Evolutionary conservation across 1,284 basidiomycete genomes (phyloP).

Genomic region (Puccinia horiana): DNA sequence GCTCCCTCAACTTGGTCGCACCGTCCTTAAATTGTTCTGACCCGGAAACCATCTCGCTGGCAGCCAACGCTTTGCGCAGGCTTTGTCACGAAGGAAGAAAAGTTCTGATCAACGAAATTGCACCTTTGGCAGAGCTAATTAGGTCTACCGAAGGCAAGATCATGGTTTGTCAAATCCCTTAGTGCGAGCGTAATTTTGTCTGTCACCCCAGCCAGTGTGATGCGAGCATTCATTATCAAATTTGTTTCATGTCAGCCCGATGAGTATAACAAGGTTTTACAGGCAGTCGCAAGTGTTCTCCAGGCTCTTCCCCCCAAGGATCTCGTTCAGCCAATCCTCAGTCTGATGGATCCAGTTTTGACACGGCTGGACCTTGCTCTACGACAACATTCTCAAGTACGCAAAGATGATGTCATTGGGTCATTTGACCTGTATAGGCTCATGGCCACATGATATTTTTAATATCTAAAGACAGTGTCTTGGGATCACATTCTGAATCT

Average conservation of each 20-base stretch:
- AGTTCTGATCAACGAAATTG: conserved; percentile 53
- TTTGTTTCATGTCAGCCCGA: conserved; percentile 42
- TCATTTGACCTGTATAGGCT: conserved; percentile 19
- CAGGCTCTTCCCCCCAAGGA: conserved; percentile 53
- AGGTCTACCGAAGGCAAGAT: conserved; percentile 53
- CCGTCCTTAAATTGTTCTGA: conserved; percentile 51
- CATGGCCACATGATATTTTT: neutral
- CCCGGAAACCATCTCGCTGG: conserved; percentile 50
- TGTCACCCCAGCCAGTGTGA: neutral
- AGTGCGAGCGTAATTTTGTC: neutral
- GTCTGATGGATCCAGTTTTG: neutral
- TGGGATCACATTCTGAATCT: conserved; percentile 50
- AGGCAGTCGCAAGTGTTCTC: conserved; percentile 55
- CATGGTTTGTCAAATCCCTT: conserved; percentile 49
- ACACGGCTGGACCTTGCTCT: conserved; percentile 13
- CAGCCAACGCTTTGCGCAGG: conserved; percentile 52
- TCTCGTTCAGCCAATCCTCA: conserved; percentile 51
- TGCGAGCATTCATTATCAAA: neutral
- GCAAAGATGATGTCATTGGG: neutral
- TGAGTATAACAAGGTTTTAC: conserved; percentile 55
- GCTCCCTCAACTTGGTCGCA: conserved; percentile 51
- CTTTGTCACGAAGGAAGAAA: conserved; percentile 54
- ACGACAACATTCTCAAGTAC: conserved; percentile 13
- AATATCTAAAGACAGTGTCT: conserved; percentile 25
- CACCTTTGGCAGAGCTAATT: conserved; percentile 54